Percentiles rank a stretch among this genome's conserved stretches.
Conservation (phyloP, 2,329 filamentous ascomycete species). For the Colletotrichum sp. region DNA sequence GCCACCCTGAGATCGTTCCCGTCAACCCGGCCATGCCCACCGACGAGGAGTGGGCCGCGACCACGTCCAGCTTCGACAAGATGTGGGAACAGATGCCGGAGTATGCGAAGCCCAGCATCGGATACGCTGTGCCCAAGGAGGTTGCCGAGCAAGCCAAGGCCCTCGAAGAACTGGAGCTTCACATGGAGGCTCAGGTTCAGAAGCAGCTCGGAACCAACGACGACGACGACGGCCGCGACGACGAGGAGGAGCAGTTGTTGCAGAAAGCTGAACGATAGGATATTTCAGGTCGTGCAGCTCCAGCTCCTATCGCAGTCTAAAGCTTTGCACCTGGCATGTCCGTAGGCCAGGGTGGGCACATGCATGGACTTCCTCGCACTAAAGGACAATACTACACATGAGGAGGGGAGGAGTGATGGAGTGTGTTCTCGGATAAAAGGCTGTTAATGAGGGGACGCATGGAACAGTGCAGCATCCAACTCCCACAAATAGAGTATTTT, state of each 20-base stretch:
- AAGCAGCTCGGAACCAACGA: background rate
- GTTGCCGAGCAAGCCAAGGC: background rate
- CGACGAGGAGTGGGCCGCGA: slow-evolving; percentile 9
- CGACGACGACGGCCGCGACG: background rate
- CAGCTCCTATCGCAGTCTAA: background rate
- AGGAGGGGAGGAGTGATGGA: background rate
- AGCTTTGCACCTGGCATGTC: background rate
- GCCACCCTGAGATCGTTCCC: slow-evolving; percentile 43
- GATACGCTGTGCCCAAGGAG: background rate
- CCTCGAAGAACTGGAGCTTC: background rate
- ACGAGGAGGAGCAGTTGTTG: background rate
- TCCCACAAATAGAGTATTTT: background rate
- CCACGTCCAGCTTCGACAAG: slow-evolving; percentile 25
- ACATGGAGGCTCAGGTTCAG: background rate
- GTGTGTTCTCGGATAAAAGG: background rate
- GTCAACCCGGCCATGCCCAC: slow-evolving; percentile 19
- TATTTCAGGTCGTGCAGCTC: background rate
- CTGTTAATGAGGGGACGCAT: background rate
- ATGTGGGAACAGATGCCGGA: slow-evolving; percentile 35
- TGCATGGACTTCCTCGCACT: background rate
- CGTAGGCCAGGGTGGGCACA: background rate
- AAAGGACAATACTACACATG: too few relatives aligned
- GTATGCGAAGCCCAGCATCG: slow-evolving; percentile 31
- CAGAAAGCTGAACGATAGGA: background rate
- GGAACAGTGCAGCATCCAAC: background rate